A percentile compares a stretch with the other conserved stretches of the same genome.
Conservation (phyloP, 129 eudicot species). For the Silybum marianum region DNA sequence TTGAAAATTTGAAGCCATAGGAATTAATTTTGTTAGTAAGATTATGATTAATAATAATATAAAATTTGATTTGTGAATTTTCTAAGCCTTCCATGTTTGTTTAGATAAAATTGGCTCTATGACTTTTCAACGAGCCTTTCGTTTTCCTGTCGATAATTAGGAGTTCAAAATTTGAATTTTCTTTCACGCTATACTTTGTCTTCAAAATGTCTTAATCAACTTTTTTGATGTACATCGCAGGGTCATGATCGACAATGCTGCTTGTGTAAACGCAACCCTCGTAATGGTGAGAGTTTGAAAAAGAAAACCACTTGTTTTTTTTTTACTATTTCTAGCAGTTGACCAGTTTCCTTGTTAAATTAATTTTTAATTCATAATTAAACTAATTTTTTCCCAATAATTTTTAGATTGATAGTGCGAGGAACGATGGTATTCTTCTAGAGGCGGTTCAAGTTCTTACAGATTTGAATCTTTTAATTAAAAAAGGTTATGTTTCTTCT, state of each 20-base stretch:
- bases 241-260: constrained; percentile 87
- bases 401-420: constrained; percentile 77
- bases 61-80: not conserved
- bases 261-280: constrained; percentile 63
- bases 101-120: not conserved
- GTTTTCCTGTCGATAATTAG: constrained; percentile 10
- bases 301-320: not conserved
- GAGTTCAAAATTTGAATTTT: constrained; percentile 20
- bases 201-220: constrained; percentile 18
- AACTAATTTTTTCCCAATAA: not conserved
- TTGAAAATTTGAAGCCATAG: not conserved
- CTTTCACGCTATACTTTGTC: constrained; percentile 1
- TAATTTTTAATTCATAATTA: not conserved
- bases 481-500: constrained; percentile 87
- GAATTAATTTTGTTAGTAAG: not conserved
- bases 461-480: constrained; percentile 76
- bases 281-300: constrained; percentile 62
- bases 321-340: not conserved
- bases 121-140: constrained; percentile 35
- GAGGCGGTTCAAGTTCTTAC: constrained; percentile 93
- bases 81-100: not conserved
- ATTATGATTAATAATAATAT: not conserved
- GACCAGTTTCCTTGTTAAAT: not conserved
- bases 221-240: constrained; percentile 39
- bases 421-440: constrained; percentile 81